Evolutionary conservation across 2,329 filamentous ascomycete genomes (phyloP).

Genomic region (Didymella glomerata): DNA sequence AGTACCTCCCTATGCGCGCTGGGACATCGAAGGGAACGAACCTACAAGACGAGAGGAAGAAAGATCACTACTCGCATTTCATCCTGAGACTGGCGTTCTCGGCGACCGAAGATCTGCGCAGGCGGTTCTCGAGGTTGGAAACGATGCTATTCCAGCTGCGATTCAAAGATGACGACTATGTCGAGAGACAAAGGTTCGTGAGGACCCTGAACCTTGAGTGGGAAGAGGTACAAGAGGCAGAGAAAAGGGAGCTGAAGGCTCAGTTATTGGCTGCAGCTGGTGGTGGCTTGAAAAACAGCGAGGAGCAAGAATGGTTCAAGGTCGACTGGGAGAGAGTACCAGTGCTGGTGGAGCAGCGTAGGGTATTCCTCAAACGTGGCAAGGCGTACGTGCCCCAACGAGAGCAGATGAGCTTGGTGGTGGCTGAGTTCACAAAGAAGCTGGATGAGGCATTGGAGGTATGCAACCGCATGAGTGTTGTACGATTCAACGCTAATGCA

Average conservation of each 20-base stretch:
- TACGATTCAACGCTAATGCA: slow-evolving; percentile 11
- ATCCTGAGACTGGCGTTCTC: slow-evolving; percentile 94
- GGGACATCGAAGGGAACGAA: slow-evolving; percentile 70
- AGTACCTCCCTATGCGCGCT: slow-evolving; percentile 81
- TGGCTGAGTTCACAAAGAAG: slow-evolving; percentile 82
- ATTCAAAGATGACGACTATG: slow-evolving; percentile 76
- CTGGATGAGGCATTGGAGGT: slow-evolving; percentile 87
- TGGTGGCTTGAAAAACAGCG: slow-evolving; percentile 62
- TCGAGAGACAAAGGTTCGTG: slow-evolving; percentile 80
- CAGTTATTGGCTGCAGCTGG: slow-evolving; percentile 63
- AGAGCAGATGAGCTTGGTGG: slow-evolving; percentile 88
- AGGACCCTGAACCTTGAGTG: slow-evolving; percentile 80
- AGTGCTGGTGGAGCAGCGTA: slow-evolving; percentile 82
- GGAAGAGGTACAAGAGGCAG: slow-evolving; percentile 81
- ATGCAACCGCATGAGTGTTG: slow-evolving; percentile 35
- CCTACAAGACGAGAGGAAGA: slow-evolving; percentile 78
- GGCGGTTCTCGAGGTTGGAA: slow-evolving; percentile 86
- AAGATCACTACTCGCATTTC: slow-evolving; percentile 98
- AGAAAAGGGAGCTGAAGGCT: slow-evolving; percentile 72
- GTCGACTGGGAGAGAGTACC: slow-evolving; percentile 95
- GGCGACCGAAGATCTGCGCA: slow-evolving; percentile 86
- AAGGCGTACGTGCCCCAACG: slow-evolving; percentile 90
- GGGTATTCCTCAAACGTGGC: slow-evolving; percentile 78
- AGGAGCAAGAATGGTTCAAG: slow-evolving; percentile 93
- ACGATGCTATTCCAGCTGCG: slow-evolving; percentile 87